Percentiles rank a stretch among this genome's conserved stretches.
phyloP scores from a whole-genome alignment of 2,329 filamentous ascomycete genomes.

The Claviceps paspali region DNA sequence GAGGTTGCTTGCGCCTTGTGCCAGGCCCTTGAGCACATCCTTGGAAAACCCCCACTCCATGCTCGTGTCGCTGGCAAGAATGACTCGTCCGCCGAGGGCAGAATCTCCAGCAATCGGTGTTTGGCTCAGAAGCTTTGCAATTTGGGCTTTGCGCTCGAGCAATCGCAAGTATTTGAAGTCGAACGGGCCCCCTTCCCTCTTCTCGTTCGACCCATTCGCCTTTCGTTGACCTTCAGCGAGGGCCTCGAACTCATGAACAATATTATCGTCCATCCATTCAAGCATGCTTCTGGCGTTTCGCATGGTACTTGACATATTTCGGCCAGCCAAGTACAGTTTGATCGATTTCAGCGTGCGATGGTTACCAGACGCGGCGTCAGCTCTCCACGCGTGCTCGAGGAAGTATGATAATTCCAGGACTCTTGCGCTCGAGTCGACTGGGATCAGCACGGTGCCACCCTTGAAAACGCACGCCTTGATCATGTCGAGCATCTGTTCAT shows the following conservation, averaged over 20 bases:
- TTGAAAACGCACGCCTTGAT: constrained; percentile 64
- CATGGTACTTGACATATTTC: constrained; percentile 77
- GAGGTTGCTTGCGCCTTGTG: constrained; percentile 63
- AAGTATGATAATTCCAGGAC: constrained; percentile 86
- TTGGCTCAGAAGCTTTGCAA: constrained; percentile 51
- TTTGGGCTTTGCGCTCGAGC: constrained; percentile 66
- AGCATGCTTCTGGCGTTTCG: constrained; percentile 88
- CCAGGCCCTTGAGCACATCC: constrained; percentile 59
- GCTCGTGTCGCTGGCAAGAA: constrained; percentile 79
- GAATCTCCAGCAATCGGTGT: constrained; percentile 21
- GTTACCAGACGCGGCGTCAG: constrained; percentile 38
- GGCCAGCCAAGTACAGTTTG: constrained; percentile 69
- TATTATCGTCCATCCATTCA: constrained; percentile 97
- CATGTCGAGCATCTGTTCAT: constrained; percentile 71
- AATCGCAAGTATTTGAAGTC: constrained; percentile 78
- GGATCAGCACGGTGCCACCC: constrained; percentile 83
- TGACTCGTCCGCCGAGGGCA: constrained; percentile 47
- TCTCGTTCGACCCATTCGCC: constrained; percentile 30
- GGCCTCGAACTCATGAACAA: constrained; percentile 81
- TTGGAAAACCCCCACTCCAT: constrained; percentile 93
- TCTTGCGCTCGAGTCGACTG: constrained; percentile 87
- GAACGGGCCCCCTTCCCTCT: constrained; percentile 57
- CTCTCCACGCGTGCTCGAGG: constrained; percentile 81
- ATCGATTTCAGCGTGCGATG: constrained; percentile 33
- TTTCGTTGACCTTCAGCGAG: constrained; percentile 38